These are phyloP conservation scores for Cadophora sp. DNA, from an alignment of 2,329 filamentous ascomycete genomes.

Conservation along the genomic window DNA sequence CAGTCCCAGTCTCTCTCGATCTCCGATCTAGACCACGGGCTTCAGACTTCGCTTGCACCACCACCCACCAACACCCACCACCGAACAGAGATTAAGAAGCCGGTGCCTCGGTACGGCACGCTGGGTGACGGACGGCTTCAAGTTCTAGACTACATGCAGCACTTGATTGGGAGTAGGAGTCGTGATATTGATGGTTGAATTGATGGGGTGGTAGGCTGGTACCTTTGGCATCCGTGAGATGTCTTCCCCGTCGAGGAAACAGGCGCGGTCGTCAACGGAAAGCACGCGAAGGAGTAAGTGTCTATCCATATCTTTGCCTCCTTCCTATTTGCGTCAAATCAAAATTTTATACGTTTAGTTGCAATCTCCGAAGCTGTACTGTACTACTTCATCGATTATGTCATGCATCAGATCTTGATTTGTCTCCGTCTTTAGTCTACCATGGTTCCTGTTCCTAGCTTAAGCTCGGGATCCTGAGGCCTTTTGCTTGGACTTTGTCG, in stretches of 20 bases:
- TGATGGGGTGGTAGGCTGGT: not conserved
- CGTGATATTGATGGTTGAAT: not conserved
- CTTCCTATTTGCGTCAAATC: no score
- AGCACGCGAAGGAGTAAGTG: conserved; percentile 15
- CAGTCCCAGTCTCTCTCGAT: not conserved
- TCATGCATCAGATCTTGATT: no score
- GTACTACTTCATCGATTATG: not conserved
- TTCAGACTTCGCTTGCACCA: conserved; percentile 2
- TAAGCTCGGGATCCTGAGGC: not conserved
- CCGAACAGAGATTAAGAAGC: not conserved
- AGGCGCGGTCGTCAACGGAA: conserved; percentile 6
- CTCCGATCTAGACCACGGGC: not conserved
- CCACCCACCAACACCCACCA: not conserved
- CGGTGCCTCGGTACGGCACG: not conserved
- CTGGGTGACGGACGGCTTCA: not conserved
- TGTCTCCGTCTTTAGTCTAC: no score
- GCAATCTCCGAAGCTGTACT: not conserved
- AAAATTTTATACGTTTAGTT: no score
- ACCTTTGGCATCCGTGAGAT: conserved; percentile 1
- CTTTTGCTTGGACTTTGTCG: not conserved
- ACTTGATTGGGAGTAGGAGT: no score
- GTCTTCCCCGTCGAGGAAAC: conserved; percentile 9
- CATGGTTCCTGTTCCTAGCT: no score
- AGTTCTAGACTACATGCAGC: not conserved
- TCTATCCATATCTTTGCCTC: no score